Evolutionary conservation across 257 asterid genomes (phyloP).

Genomic region (Orobanche coerulescens): DNA sequence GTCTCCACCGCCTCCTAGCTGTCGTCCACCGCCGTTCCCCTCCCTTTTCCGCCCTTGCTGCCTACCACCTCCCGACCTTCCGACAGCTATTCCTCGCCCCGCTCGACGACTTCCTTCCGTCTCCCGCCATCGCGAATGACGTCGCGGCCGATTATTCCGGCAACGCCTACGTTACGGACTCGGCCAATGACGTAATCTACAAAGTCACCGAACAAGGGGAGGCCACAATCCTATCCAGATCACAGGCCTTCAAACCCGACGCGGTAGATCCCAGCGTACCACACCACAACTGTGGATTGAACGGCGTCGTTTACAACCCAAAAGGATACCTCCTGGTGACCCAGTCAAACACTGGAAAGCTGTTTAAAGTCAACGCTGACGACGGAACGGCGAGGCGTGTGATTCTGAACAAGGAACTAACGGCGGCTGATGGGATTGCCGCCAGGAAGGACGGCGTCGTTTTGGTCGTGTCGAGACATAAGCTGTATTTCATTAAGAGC

Average conservation of each 20-base stretch:
- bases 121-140: constrained; percentile 37
- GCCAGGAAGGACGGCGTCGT: constrained; percentile 61
- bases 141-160: constrained; percentile 65
- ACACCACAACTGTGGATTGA: constrained; percentile 38
- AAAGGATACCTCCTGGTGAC: constrained; percentile 66
- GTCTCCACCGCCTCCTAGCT: constrained; percentile 58
- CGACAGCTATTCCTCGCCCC: constrained; percentile 42
- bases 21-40: constrained; percentile 44
- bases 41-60: constrained; percentile 47
- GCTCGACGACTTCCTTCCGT: constrained; percentile 32
- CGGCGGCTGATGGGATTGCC: constrained; percentile 60
- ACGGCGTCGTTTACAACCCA: constrained; percentile 53
- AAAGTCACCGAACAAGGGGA: constrained; percentile 50
- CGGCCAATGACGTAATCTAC: constrained; percentile 50
- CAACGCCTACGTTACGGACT: constrained; percentile 66
- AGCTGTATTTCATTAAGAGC: constrained; percentile 48
- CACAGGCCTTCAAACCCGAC: constrained; percentile 32
- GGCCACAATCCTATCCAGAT: constrained; percentile 44
- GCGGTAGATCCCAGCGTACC: constrained; percentile 25
- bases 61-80: constrained; percentile 46
- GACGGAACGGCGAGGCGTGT: constrained; percentile 59
- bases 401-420: constrained; percentile 38
- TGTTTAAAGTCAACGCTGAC: constrained; percentile 55
- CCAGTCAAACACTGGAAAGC: constrained; percentile 61
- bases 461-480: constrained; percentile 52